Evolutionary conservation across 345 rosid genomes (phyloP), one percentile per base, ranked within the genome.

Genomic region (Moricandia arvensis): DNA sequence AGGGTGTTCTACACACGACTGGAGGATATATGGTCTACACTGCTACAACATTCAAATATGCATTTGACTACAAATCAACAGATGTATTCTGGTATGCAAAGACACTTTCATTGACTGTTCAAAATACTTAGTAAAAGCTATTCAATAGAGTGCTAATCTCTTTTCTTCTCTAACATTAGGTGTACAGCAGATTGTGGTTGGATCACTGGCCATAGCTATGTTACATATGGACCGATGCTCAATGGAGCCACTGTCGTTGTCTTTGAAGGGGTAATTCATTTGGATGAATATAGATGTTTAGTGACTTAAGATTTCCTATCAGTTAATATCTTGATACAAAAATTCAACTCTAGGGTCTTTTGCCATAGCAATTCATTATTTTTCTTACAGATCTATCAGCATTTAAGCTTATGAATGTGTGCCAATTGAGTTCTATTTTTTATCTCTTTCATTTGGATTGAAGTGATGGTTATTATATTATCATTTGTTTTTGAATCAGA

Each of bases 171-270:
- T 76, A 59, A 73, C 55, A 63, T 72, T 73, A 95, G 99, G 99
- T 95, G 99, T 83, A 95, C 99, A 34, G 99, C 99, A 78, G 99
- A 95, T 79, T 95, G 99, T 87, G 99, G 99, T 76, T 95, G 99
- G 99, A 92, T 95, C 53, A 95, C 99, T 21, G 99, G 99, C 66
- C 99, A 95, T 77, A 95, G 99, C 80, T 95, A 95, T 74, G 98
- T 95, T 68, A 90, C 98, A 26, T 95, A 95, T 75, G 99, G 99
- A 68, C 99, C 99, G 30, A 76, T 92, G 93, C 99, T 95, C 65
- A 95, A 95, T 83, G 97, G 96, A 80, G 99, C 99, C 45, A 72
- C 88, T 30, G 73, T 75, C 73, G 83, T 95, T 69, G 83, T 95
- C 67, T 90, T 59, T 74, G 99, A 95, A 84, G 99, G 99, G 97